A percentile compares a stretch with the other conserved stretches of the same genome.
Conservation (phyloP, 2,329 filamentous ascomycete genomes). For the Tolypocladium cylindrosporum region DNA sequence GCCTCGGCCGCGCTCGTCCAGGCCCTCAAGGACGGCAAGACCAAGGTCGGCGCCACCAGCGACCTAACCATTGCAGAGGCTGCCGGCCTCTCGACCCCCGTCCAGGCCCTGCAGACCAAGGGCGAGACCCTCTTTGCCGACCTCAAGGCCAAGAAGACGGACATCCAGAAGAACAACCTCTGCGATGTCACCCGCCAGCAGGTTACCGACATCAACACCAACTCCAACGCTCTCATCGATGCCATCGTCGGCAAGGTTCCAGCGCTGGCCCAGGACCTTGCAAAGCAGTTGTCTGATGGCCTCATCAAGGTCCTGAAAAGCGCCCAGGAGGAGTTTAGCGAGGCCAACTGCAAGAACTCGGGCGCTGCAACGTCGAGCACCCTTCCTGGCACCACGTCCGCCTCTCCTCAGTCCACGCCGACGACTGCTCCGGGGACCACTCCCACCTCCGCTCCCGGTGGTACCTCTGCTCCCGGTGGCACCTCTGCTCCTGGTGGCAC, state of each 20-base stretch:
- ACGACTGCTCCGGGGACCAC: background rate
- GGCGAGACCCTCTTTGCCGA: slow-evolving; percentile 12
- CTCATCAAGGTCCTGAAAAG: slow-evolving; percentile 12
- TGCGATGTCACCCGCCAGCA: slow-evolving; percentile 15
- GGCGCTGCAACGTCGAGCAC: background rate
- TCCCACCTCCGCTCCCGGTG: background rate
- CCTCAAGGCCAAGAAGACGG: slow-evolving; percentile 15
- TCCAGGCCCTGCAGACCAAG: slow-evolving; percentile 13
- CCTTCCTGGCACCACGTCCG: background rate
- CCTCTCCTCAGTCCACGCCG: background rate
- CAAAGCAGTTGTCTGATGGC: slow-evolving; percentile 11
- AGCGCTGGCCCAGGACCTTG: slow-evolving; percentile 13
- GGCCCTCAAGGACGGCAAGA: slow-evolving; percentile 8
- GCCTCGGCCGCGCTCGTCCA: slow-evolving; percentile 9
- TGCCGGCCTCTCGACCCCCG: slow-evolving; percentile 6
- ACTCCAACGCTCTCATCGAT: slow-evolving; percentile 15
- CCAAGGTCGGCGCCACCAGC: slow-evolving; percentile 4
- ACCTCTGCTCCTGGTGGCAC: background rate
- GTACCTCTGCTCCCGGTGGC: background rate
- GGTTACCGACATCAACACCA: slow-evolving; percentile 12
- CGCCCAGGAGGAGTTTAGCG: slow-evolving; percentile 12
- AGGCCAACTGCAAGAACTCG: slow-evolving; percentile 17
- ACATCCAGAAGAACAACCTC: slow-evolving; percentile 14
- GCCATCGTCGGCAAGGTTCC: slow-evolving; percentile 19
- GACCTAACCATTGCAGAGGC: slow-evolving; percentile 6